phyloP scores from a whole-genome alignment of 2,329 filamentous ascomycete genomes.

The Colletotrichum camelliae region DNA sequence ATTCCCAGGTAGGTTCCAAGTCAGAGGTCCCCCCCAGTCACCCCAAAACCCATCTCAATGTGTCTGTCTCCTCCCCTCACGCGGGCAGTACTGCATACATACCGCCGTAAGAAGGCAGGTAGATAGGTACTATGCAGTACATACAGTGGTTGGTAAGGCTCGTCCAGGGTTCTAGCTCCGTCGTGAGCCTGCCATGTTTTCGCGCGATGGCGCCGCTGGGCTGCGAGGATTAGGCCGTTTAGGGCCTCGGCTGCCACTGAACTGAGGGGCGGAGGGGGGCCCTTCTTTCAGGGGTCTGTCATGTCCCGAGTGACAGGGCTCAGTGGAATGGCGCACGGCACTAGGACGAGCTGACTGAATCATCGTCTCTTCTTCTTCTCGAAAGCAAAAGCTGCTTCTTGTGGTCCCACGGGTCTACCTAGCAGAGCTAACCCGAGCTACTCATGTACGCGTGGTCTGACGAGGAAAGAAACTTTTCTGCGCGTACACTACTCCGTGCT shows the following conservation, averaged over 20 bases:
- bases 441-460: background rate
- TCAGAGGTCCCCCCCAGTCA: background rate
- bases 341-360: background rate
- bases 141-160: background rate
- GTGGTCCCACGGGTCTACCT: background rate
- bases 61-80: background rate
- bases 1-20: background rate
- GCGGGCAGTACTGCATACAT: background rate
- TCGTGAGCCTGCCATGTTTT: background rate
- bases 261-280: background rate
- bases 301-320: slow-evolving; percentile 5
- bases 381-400: background rate
- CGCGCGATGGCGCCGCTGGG: background rate
- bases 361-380: background rate
- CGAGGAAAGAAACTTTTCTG: background rate
- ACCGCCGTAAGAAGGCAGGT: background rate
- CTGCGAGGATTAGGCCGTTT: background rate
- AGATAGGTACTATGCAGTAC: background rate
- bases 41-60: background rate
- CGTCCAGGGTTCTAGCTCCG: background rate
- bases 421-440: background rate
- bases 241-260: background rate
- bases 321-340: slow-evolving; percentile 1
- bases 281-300: slow-evolving; percentile 1
- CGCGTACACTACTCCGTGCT: background rate